Evolutionary conservation across 768 basidiomycete species (phyloP).

Genomic region (Exidia glandulosa): DNA sequence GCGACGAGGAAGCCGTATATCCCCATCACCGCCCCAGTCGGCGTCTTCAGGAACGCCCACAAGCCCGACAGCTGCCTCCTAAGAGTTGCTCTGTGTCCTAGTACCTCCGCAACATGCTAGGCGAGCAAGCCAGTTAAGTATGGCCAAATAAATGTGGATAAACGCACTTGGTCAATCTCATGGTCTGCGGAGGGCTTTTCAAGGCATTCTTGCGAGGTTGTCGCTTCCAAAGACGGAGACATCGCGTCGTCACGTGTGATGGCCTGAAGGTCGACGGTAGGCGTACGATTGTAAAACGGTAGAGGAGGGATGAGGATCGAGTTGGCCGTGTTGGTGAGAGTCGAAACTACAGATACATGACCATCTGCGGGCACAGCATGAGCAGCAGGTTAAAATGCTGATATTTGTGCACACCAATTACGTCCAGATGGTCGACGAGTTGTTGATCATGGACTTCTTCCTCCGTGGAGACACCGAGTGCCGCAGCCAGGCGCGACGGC

Average conservation of each 20-base stretch:
- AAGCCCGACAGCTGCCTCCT: conserved; percentile 55
- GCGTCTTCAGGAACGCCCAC: conserved; percentile 79
- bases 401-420: conserved; percentile 42
- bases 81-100: conserved; percentile 45
- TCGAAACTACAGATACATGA: conserved; percentile 19
- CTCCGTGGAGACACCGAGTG: neutral
- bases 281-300: neutral
- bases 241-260: conserved; percentile 42
- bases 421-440: conserved; percentile 75
- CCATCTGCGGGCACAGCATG: neutral
- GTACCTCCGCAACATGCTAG: conserved; percentile 66
- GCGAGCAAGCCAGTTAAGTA: conserved; percentile 36
- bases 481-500: neutral
- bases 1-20: conserved; percentile 76
- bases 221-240: neutral
- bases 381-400: neutral
- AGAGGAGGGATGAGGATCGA: conserved; percentile 50
- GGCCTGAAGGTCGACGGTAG: conserved; percentile 59
- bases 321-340: conserved; percentile 70
- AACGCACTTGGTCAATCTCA: conserved; percentile 6
- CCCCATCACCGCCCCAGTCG: conserved; percentile 48
- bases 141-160: neutral
- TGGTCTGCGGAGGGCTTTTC: conserved; percentile 4
- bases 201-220: neutral
- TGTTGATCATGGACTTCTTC: conserved; percentile 56